A percentile compares a stretch with the other conserved stretches of the same genome.
Conservation (phyloP, 306 rosid genomes). For the Ochetophila trinervis region DNA sequence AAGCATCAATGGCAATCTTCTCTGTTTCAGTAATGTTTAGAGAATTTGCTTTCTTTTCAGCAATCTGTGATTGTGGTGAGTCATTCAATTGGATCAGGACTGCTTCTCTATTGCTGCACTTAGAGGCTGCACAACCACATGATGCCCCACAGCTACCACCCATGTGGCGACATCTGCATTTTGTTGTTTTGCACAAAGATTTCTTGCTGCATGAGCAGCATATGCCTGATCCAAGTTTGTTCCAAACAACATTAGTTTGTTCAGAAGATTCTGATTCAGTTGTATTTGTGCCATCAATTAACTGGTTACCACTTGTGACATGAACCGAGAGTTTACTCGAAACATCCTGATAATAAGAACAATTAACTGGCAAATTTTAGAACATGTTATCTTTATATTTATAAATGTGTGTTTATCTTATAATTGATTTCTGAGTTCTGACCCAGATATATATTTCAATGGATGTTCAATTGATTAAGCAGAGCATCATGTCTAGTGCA, state of each 20-base stretch:
- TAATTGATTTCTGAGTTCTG: background rate
- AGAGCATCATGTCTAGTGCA: conserved; percentile 18
- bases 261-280: conserved; percentile 37
- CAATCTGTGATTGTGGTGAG: conserved; percentile 31
- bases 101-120: conserved; percentile 72
- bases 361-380: conserved; percentile 15
- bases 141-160: conserved; percentile 76
- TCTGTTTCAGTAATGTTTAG: conserved; percentile 20
- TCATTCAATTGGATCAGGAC: conserved; percentile 25
- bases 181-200: conserved; percentile 80
- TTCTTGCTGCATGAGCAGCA: conserved; percentile 85
- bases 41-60: conserved; percentile 25
- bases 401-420: background rate
- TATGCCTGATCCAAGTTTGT: too few relatives aligned
- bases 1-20: conserved; percentile 31
- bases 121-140: conserved; percentile 66
- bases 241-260: conserved; percentile 26
- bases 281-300: conserved; percentile 23
- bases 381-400: background rate
- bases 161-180: conserved; percentile 76
- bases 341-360: conserved; percentile 40
- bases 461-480: conserved; percentile 1
- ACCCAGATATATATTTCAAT: background rate
- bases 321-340: conserved; percentile 37
- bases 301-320: conserved; percentile 37